Conservation (phyloP, 169 alveolate species). For the Theileria orientalis region DNA sequence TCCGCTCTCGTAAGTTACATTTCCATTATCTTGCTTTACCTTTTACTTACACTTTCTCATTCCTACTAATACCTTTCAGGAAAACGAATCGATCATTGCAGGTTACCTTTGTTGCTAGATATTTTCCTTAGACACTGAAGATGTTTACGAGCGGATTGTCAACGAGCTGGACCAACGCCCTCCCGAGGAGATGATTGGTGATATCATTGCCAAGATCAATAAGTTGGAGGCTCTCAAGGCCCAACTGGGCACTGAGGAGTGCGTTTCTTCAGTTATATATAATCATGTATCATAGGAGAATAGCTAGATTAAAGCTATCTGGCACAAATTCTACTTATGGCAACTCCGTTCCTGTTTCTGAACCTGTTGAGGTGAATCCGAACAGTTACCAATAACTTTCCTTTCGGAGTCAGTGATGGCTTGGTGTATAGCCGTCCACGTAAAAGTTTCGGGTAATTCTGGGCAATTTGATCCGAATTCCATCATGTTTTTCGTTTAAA, state of each 20-base stretch:
- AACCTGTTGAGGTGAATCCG: constrained; percentile 61
- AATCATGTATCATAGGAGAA: constrained; percentile 32
- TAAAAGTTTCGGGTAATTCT: constrained; percentile 89
- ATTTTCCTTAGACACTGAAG: constrained; percentile 15
- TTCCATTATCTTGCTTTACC: not conserved
- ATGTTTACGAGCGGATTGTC: constrained; percentile 42
- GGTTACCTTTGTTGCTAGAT: constrained; percentile 2
- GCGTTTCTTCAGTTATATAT: not conserved
- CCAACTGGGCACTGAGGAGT: constrained; percentile 66
- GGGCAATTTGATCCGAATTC: constrained; percentile 86
- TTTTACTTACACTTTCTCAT: not conserved
- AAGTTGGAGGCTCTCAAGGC: constrained; percentile 64
- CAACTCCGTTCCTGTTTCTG: constrained; percentile 56
- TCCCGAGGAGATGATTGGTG: constrained; percentile 61
- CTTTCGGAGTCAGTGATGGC: constrained; percentile 82
- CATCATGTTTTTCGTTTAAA: constrained; percentile 80
- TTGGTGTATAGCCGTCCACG: constrained; percentile 93
- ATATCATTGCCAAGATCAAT: constrained; percentile 53
- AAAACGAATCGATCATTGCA: constrained; percentile 53
- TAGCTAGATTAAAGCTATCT: constrained; percentile 46
- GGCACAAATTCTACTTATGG: constrained; percentile 19
- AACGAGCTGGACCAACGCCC: constrained; percentile 28
- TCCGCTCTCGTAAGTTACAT: constrained; percentile 52
- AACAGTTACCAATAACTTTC: constrained; percentile 18
- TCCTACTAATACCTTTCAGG: no score